These are phyloP conservation scores for Naganishia albida DNA, from an alignment of 1,284 basidiomycete species.

Conservation along the genomic window DNA sequence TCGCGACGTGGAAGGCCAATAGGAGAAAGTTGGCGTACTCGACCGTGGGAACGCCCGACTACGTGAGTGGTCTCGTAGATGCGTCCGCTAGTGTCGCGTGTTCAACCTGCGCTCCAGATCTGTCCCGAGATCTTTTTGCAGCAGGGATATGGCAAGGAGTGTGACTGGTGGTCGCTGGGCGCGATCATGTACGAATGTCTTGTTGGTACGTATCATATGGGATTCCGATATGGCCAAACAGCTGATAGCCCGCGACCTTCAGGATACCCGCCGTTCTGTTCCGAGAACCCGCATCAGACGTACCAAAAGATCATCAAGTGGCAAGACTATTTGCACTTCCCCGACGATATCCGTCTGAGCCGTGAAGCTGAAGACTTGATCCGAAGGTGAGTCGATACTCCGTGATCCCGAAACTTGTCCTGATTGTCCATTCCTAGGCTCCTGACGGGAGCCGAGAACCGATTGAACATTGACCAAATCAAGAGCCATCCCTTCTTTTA, in stretches of 20 bases:
- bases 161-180: conserved; percentile 96
- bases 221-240: neutral
- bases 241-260: conserved; percentile 2
- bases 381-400: conserved; percentile 58
- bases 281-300: conserved; percentile 94
- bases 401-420: neutral
- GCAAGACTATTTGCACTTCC: conserved; percentile 86
- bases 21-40: conserved; percentile 95
- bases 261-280: conserved; percentile 94
- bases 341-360: conserved; percentile 92
- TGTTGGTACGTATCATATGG: conserved; percentile 60
- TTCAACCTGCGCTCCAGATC: conserved; percentile 59
- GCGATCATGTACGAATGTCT: conserved; percentile 99
- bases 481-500: conserved; percentile 95
- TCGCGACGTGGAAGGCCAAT: conserved; percentile 99
- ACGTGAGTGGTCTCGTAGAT: conserved; percentile 56
- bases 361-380: conserved; percentile 91
- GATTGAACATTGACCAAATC: conserved; percentile 82
- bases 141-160: conserved; percentile 97
- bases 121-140: conserved; percentile 98
- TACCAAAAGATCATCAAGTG: conserved; percentile 99
- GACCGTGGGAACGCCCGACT: conserved; percentile 97
- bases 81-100: neutral
- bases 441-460: conserved; percentile 79
- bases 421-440: conserved; percentile 54